phyloP scores from a whole-genome alignment of 179 eudicot genomes.

The Dionaea muscipula region DNA sequence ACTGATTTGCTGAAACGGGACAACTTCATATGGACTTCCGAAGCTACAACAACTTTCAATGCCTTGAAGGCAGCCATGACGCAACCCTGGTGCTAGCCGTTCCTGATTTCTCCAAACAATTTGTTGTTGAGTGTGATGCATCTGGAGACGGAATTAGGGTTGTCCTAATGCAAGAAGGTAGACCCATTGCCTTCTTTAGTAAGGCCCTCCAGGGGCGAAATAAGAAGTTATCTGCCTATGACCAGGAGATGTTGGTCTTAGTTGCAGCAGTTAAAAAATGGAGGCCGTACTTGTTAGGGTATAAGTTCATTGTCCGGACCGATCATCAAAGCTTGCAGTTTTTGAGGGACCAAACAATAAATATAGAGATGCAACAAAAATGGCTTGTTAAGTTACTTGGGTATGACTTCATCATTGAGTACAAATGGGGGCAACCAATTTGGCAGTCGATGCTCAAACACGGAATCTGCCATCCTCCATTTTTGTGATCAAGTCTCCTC shows the following conservation, averaged over 20 bases:
- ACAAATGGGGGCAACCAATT: not conserved
- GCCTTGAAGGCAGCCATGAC: not conserved
- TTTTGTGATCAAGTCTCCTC: not conserved
- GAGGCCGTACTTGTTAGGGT: not conserved
- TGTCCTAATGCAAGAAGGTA: constrained; percentile 2
- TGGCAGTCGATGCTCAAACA: constrained; percentile 2
- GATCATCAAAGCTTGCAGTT: not conserved
- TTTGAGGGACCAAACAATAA: constrained; percentile 2
- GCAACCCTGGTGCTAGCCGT: not conserved
- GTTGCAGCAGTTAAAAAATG: not conserved
- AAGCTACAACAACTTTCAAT: not conserved
- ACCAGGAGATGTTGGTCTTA: not conserved
- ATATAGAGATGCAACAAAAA: constrained; percentile 5
- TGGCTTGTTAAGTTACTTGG: constrained; percentile 8
- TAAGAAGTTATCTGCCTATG: not conserved
- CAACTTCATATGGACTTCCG: not conserved
- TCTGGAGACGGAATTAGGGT: not conserved
- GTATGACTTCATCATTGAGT: constrained; percentile 2
- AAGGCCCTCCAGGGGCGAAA: too few species aligned
- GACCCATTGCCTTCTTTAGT: not conserved
- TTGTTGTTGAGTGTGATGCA: constrained; percentile 5
- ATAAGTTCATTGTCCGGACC: not conserved
- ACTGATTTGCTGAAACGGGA: not conserved
- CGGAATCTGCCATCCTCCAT: not conserved
- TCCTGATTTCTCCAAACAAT: not conserved